Evolutionary conservation across 1,284 basidiomycete genomes (phyloP), one percentile per base, ranked within the genome.

Genomic region (Trichosporon faecale): DNA sequence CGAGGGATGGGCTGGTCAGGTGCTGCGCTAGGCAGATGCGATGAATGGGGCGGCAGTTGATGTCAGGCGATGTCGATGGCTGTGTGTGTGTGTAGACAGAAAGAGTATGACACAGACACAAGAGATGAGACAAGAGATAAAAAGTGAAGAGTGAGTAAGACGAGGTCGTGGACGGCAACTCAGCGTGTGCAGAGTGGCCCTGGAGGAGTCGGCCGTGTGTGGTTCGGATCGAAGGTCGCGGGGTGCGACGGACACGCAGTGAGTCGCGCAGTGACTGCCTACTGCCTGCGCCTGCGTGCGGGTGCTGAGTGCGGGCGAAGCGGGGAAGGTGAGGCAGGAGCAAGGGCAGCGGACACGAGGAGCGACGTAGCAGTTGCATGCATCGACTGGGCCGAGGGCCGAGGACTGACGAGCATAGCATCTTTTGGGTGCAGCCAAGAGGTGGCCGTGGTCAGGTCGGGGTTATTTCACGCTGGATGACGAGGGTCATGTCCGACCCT

Each of bases 401-500:
- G 49, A 52, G 21, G 49, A 33, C 35, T 37, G 35, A n/a, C n/a
- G n/a, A n/a, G n/a, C n/a, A n/a, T n/a, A n/a, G n/a, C n/a, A n/a
- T n/a, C n/a, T n/a, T n/a, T n/a, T n/a, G n/a, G n/a, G n/a, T n/a
- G n/a, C n/a, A n/a, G n/a, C n/a, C n/a, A n/a, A n/a, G n/a, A n/a
- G n/a, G n/a, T n/a, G n/a, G n/a, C n/a, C n/a, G n/a, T n/a, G n/a
- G n/a, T n/a, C n/a, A n/a, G n/a, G 49, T 52, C 49, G 49, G 49
- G 49, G 49, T 52, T 52, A 52, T 52, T 52, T 52, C 11, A 12
- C 49, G 18, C 21, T 52, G 23, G n/a, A 25, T 52, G 49, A 52
- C 49, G 49, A 52, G 49, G 49, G 49, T 52, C 49, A 52, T 52
- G 49, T 52, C 46, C 21, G 49, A 52, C 49, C 49, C 49, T 52